These are phyloP conservation scores for Neofusicoccum kwambonambiense DNA, from an alignment of 2,329 filamentous ascomycete genomes.

Conservation along the genomic window DNA sequence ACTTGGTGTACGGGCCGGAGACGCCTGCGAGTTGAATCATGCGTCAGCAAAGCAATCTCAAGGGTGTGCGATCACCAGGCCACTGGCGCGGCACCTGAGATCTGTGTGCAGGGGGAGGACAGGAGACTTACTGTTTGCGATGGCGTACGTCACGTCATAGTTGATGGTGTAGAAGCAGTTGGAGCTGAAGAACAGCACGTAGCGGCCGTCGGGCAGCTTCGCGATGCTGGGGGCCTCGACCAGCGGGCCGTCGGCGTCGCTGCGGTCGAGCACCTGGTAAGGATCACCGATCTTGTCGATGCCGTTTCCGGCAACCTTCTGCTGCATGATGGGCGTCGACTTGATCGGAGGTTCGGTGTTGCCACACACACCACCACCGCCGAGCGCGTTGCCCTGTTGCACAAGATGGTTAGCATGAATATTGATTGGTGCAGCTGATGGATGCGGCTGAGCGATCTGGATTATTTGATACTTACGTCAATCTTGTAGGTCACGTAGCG, in stretches of 20 bases:
- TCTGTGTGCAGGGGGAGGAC: too few species aligned
- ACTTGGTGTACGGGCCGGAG: conserved; percentile 16
- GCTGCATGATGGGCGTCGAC: conserved; percentile 59
- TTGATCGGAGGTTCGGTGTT: conserved; percentile 42
- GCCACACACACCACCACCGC: conserved; percentile 46
- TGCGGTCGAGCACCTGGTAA: conserved; percentile 49
- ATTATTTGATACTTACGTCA: conserved; percentile 38
- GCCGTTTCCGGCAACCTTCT: conserved; percentile 53
- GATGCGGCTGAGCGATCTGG: background rate
- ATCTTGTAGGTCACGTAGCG: conserved; percentile 66
- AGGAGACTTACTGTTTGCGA: conserved; percentile 23
- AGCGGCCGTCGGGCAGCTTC: conserved; percentile 47
- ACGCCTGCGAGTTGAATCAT: background rate
- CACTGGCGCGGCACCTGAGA: background rate
- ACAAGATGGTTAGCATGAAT: conserved; percentile 50
- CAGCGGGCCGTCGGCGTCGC: conserved; percentile 52
- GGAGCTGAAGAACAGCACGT: conserved; percentile 63
- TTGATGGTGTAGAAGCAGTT: conserved; percentile 56
- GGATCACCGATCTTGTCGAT: conserved; percentile 52
- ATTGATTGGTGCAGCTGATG: background rate
- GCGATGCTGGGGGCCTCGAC: conserved; percentile 62
- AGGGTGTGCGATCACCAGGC: background rate
- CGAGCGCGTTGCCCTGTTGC: conserved; percentile 52
- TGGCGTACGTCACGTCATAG: conserved; percentile 62
- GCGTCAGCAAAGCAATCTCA: background rate